Base-by-base conservation (phyloP, 2,329 filamentous ascomycete genomes). In the Colletotrichum euphorbiae region DNA sequence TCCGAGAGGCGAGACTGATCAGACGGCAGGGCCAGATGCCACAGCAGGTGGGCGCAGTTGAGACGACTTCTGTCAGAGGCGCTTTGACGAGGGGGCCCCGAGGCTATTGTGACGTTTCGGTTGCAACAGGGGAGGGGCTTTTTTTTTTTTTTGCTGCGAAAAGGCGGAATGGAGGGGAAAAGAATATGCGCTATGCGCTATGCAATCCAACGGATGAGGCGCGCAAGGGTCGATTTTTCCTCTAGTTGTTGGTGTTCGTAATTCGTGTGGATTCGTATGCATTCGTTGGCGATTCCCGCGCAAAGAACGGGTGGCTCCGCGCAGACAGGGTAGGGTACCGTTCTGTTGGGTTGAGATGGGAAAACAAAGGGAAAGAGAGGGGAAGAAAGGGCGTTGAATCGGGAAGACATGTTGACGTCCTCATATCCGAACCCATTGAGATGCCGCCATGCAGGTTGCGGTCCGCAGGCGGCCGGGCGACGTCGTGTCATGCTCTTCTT, bases 1-100 rank as follows among this genome's bases (percentile, higher is more conserved):
- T 70, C 63, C 62, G 69, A 68, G 62, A 67, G 68, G 58, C 67
- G 51, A 68, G 48, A 33, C 74, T 72, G 48, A 66, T 71, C 74
- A 74, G 75, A 77, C 65, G 72, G 72, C 72, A 72, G 71, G 71
- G 67, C 68, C 70, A 70, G 67, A 70, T 73, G 73, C 73, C 71
- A 71, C 64, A 72, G 72, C 67, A 59, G 70, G 70, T 72, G 73
- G 73, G 70, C 71, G 52, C 70, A 74, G 77, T 80, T 81, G 82
- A 83, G 81, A 83, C 81, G 78, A 75, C 73, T 66, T 67, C 64
- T 78, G 81, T 83, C 78, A 81, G 80, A 81, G 79, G 76, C 75
- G 80, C 79, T 79, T 80, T 77, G 80, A 77, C 77, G 73, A 75
- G 76, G 79, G 28, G 76, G 73, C 61, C 66, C 71, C 71, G 71